Evolutionary conservation across 2,329 filamentous ascomycete species (phyloP).

Genomic region (Didymella arachidicola): DNA sequence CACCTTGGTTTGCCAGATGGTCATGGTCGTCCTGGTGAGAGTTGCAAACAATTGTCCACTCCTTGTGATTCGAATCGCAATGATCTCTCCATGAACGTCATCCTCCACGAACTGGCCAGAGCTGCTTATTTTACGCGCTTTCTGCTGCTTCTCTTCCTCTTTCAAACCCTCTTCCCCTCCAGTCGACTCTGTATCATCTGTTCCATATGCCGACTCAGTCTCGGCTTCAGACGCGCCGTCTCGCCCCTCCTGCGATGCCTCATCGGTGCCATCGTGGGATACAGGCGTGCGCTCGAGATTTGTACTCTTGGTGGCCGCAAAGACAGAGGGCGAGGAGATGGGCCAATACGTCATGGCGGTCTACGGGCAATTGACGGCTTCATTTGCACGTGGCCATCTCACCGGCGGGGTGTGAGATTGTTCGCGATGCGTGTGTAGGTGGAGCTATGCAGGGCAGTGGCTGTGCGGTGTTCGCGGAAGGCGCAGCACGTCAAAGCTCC

Average conservation of each 20-base stretch:
- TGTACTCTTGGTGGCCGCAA: conserved; percentile 76
- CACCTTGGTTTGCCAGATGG: conserved; percentile 97
- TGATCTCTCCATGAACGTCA: conserved; percentile 67
- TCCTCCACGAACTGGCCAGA: conserved; percentile 38
- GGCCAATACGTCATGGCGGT: conserved; percentile 84
- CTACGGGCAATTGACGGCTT: conserved; percentile 46
- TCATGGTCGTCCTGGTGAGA: conserved; percentile 83
- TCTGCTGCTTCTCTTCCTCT: conserved; percentile 20
- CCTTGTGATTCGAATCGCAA: conserved; percentile 78
- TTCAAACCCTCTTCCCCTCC: conserved; percentile 18
- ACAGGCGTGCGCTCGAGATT: conserved; percentile 62
- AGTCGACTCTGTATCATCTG: conserved; percentile 22
- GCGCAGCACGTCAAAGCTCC: conserved; percentile 20
- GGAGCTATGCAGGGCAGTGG: conserved; percentile 37
- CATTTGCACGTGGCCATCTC: conserved; percentile 49
- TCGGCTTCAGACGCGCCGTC: conserved; percentile 25
- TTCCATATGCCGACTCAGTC: conserved; percentile 16
- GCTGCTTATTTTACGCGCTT: conserved; percentile 9
- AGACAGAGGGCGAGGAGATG: conserved; percentile 82
- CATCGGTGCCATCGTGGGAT: conserved; percentile 65
- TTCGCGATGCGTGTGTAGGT: conserved; percentile 34
- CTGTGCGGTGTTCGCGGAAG: conserved; percentile 28
- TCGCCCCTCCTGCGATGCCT: conserved; percentile 32
- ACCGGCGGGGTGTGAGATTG: conserved; percentile 36
- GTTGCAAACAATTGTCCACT: conserved; percentile 86